Evolutionary conservation across 257 asterid genomes (phyloP), one percentile per base, ranked within the genome.

Genomic region (Nicotiana attenuata): DNA sequence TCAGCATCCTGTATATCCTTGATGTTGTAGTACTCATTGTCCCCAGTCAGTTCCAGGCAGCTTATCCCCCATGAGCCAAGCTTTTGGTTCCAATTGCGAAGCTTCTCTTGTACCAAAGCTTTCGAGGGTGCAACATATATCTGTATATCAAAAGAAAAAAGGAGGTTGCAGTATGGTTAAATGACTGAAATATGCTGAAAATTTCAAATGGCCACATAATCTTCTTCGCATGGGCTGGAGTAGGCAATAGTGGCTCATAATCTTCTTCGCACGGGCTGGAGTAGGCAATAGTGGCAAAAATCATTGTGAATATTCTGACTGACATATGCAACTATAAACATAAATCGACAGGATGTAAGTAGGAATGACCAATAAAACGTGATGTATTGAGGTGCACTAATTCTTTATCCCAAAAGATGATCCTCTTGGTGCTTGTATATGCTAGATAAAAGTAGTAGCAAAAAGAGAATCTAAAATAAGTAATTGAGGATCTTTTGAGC

Each of bases 31-130:
- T 82, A 81, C 88, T 94, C 98, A 55, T 92, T 96, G 87, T 96
- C 99, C 88, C 99, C 94, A 14, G 99, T 96, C 83, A 96, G 89
- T 89, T 96, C 99, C 67, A 96, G 90, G 89, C 99, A 91, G 85
- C 83, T 88, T 80, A 93, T 87, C 82, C 95, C 99, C 88, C 93
- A 81, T 66, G 92, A 82, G 69, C 97, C 97, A 81, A 96, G 86
- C 88, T 92, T 96, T 83, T 94, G 92, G 82, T 83, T 90, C 99
- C 99, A 96, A 80, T 88, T 88, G 65, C 97, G 93, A 69, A 94
- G 90, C 88, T 96, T 96, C 91, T 96, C 99, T 87, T 94, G 98
- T 66, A 96, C 96, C 92, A 94, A 86, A 82, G 98, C 99, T 90
- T 96, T 96, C 59, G 98, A 96, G 81, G 98, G 98, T n/a, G 98